Evolutionary conservation across 2,329 filamentous ascomycete species (phyloP).

Genomic region (Bisporella sp.): DNA sequence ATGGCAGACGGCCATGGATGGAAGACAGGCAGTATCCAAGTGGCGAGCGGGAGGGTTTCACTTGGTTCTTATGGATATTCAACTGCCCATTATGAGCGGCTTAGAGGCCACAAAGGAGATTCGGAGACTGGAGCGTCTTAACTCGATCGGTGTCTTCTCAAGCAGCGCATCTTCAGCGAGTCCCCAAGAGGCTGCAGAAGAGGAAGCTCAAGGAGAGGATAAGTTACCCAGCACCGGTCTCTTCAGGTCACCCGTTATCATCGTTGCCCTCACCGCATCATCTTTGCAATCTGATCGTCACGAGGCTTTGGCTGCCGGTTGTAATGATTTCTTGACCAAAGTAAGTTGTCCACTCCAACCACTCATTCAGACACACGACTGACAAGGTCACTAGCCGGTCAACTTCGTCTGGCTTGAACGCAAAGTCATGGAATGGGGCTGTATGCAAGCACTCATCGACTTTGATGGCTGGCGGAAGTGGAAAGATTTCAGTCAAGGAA

Average conservation of each 20-base stretch:
- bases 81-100: slow-evolving; percentile 93
- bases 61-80: slow-evolving; percentile 96
- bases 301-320: slow-evolving; percentile 88
- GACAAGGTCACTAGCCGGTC: slow-evolving; percentile 58
- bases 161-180: slow-evolving; percentile 53
- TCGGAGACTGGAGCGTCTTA: slow-evolving; percentile 77
- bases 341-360: slow-evolving; percentile 39
- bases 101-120: slow-evolving; percentile 95
- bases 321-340: slow-evolving; percentile 98
- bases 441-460: slow-evolving; percentile 98
- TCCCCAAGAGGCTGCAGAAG: slow-evolving; percentile 35
- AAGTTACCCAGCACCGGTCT: slow-evolving; percentile 59
- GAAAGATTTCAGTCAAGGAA: slow-evolving; percentile 63
- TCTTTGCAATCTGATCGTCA: slow-evolving; percentile 92
- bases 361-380: slow-evolving; percentile 1
- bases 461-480: slow-evolving; percentile 97
- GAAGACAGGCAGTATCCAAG: slow-evolving; percentile 84
- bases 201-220: slow-evolving; percentile 54
- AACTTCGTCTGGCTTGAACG: slow-evolving; percentile 96
- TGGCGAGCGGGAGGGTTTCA: slow-evolving; percentile 93
- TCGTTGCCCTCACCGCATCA: slow-evolving; percentile 91
- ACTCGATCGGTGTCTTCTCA: slow-evolving; percentile 86
- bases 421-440: slow-evolving; percentile 99
- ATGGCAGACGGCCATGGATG: slow-evolving; percentile 97
- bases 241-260: slow-evolving; percentile 96